A percentile compares a stretch with the other conserved stretches of the same genome.
phyloP scores from a whole-genome alignment of 371 early-diverging fungal species.

The Syncephalastrum racemosum region DNA sequence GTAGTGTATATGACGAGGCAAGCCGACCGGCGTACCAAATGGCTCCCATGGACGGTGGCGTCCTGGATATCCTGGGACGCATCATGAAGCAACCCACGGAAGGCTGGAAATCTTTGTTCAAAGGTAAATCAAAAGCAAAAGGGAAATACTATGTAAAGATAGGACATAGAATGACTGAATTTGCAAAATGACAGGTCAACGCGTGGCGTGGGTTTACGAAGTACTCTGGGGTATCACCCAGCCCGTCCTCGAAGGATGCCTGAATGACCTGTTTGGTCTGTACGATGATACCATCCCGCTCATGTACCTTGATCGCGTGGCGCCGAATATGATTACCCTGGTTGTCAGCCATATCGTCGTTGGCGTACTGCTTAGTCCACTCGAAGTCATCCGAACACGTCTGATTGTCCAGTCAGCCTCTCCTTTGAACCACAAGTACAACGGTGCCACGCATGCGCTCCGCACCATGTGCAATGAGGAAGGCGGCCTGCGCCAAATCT shows the following conservation, averaged over 20 bases:
- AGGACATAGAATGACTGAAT: constrained; percentile 11
- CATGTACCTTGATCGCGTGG: constrained; percentile 60
- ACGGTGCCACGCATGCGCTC: constrained; percentile 68
- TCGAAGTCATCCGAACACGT: constrained; percentile 74
- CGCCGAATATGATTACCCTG: constrained; percentile 66
- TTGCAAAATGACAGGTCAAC: constrained; percentile 58
- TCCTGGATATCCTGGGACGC: constrained; percentile 48
- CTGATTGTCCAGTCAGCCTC: constrained; percentile 72
- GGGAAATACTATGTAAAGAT: neutral
- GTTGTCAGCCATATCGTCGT: constrained; percentile 67
- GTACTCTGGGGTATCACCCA: constrained; percentile 69
- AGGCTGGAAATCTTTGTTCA: constrained; percentile 63
- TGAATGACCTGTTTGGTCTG: constrained; percentile 76
- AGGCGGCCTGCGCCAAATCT: constrained; percentile 72
- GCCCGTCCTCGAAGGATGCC: constrained; percentile 68
- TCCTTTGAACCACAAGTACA: constrained; percentile 71
- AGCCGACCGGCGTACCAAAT: constrained; percentile 61
- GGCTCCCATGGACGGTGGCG: constrained; percentile 59
- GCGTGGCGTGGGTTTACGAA: constrained; percentile 71
- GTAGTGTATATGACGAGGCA: constrained; percentile 56
- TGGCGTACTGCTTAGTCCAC: constrained; percentile 72
- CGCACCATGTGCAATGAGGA: constrained; percentile 74
- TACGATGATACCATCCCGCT: constrained; percentile 79
- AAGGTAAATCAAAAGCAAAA: constrained; percentile 43
- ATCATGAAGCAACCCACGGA: constrained; percentile 64